Evolutionary conservation across 2,329 filamentous ascomycete species (phyloP).

Genomic region (Epichloe baconii): DNA sequence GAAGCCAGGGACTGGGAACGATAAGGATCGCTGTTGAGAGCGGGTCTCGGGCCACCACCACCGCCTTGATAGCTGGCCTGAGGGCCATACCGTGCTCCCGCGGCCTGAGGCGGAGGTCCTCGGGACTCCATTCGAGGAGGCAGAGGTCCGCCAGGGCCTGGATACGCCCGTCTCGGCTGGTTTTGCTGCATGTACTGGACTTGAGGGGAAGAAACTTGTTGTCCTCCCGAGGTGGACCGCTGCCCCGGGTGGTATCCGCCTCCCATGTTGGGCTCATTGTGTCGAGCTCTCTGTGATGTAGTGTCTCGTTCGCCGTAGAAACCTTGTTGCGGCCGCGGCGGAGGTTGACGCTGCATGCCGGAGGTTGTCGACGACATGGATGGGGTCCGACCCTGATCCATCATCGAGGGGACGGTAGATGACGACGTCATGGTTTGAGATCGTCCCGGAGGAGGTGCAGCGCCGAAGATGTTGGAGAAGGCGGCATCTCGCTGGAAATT

Average conservation of each 20-base stretch:
- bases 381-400: constrained; percentile 55
- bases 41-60: constrained; percentile 45
- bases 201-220: constrained; percentile 26
- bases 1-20: constrained; percentile 88
- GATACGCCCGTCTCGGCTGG: constrained; percentile 30
- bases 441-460: constrained; percentile 70
- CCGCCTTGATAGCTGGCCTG: constrained; percentile 51
- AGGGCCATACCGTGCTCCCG: constrained; percentile 28
- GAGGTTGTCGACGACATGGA: constrained; percentile 53
- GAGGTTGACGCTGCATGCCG: constrained; percentile 49
- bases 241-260: constrained; percentile 41
- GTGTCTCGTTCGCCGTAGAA: constrained; percentile 22
- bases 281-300: constrained; percentile 15
- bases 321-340: constrained; percentile 37
- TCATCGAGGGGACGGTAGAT: constrained; percentile 39
- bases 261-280: constrained; percentile 26
- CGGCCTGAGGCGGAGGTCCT: constrained; percentile 31
- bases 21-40: constrained; percentile 73
- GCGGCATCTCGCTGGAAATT: constrained; percentile 78
- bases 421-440: constrained; percentile 93
- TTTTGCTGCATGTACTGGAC: constrained; percentile 34
- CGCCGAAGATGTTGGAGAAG: constrained; percentile 92
- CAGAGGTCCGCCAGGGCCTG: constrained; percentile 33
- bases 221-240: constrained; percentile 37
- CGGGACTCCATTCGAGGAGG: constrained; percentile 54